A percentile compares a stretch with the other conserved stretches of the same genome.
Evolutionary conservation across 495 filamentous ascomycete species (phyloP).

Genomic region (Aspergillus incahuasiensis): DNA sequence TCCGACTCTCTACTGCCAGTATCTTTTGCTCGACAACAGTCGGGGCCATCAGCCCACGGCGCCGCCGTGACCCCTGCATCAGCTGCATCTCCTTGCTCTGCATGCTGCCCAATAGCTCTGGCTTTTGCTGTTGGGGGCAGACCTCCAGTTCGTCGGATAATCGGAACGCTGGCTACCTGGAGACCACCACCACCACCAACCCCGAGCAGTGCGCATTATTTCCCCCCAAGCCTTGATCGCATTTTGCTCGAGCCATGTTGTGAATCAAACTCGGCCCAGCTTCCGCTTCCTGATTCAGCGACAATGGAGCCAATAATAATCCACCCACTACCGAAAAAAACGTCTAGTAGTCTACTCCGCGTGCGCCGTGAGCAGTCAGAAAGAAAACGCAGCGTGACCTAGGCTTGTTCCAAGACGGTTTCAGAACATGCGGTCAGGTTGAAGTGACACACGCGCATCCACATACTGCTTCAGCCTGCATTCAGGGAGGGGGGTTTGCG

Average conservation of each 20-base stretch:
- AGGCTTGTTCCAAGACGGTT: constrained; percentile 7
- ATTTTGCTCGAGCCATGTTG: neutral
- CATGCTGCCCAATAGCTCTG: constrained; percentile 10
- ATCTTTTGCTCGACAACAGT: neutral
- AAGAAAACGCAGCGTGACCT: neutral
- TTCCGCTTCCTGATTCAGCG: neutral
- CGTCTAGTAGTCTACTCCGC: neutral
- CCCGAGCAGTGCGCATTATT: neutral
- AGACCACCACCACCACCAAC: too few relatives aligned
- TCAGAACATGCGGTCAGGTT: neutral
- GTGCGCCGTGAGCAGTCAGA: neutral
- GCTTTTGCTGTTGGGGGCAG: constrained; percentile 8
- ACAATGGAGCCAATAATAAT: constrained; percentile 5
- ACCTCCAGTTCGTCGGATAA: constrained; percentile 7
- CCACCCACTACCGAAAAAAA: constrained; percentile 5
- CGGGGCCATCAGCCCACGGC: neutral
- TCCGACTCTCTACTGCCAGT: neutral
- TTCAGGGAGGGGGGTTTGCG: neutral
- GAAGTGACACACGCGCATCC: constrained; percentile 4
- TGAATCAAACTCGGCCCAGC: neutral
- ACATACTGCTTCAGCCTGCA: neutral
- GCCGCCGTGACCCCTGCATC: constrained; percentile 12
- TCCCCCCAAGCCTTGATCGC: neutral
- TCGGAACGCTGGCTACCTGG: neutral
- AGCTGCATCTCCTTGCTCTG: constrained; percentile 5